Percentiles rank a stretch among this genome's conserved stretches.
These are phyloP conservation scores for Pseudognaphalium luteoalbum DNA, from an alignment of 129 eudicot genomes.

Conservation along the genomic window DNA sequence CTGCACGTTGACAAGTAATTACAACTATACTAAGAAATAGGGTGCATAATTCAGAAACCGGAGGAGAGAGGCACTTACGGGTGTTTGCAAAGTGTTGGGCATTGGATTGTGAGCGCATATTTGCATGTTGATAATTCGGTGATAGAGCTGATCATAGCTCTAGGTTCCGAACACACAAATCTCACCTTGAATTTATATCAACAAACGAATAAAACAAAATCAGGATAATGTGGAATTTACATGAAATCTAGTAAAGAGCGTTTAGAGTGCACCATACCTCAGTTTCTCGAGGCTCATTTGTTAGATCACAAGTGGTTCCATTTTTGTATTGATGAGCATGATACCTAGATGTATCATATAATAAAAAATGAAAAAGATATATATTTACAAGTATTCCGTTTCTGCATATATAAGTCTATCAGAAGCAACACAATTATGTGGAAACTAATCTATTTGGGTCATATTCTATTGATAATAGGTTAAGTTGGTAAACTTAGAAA, in stretches of 20 bases:
- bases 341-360: conserved; percentile 55
- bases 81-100: conserved; percentile 92
- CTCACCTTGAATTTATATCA: conserved; percentile 61
- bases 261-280: conserved; percentile 51
- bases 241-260: neutral
- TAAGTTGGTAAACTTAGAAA: neutral
- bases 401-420: neutral
- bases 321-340: conserved; percentile 86
- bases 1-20: conserved; percentile 37
- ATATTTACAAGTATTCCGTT: neutral
- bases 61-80: conserved; percentile 54
- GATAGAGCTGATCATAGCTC: conserved; percentile 88
- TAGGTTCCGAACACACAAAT: conserved; percentile 91
- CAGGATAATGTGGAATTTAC: neutral
- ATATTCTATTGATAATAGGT: neutral
- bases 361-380: neutral
- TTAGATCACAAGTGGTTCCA: conserved; percentile 91
- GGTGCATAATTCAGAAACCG: neutral
- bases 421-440: neutral
- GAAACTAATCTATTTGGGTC: no score
- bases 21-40: neutral
- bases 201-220: neutral
- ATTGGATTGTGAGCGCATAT: conserved; percentile 90
- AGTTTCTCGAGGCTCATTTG: conserved; percentile 86
- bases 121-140: conserved; percentile 94